phyloP scores from a whole-genome alignment of 2,329 filamentous ascomycete species.

The Aspergillus quadricinctus region DNA sequence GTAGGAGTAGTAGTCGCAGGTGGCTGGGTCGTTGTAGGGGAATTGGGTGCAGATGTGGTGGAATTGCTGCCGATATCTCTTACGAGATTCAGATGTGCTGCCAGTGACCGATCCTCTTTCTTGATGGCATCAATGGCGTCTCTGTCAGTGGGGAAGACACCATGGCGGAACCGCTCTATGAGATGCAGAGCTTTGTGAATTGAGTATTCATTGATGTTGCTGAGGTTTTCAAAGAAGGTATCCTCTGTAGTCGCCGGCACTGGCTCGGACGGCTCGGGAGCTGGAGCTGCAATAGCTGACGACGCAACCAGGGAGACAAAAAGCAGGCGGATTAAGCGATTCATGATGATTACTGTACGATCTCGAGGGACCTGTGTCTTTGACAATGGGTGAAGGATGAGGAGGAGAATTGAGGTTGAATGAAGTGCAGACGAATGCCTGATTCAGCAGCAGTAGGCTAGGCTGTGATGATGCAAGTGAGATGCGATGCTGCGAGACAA shows the following conservation, averaged over 20 bases:
- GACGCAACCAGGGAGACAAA: slow-evolving; percentile 24
- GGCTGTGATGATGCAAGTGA: not conserved
- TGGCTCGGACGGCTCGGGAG: slow-evolving; percentile 11
- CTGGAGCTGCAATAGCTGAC: slow-evolving; percentile 20
- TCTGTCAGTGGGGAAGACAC: slow-evolving; percentile 62
- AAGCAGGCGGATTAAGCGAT: slow-evolving; percentile 20
- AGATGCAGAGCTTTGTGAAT: slow-evolving; percentile 66
- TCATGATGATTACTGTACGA: slow-evolving; percentile 3
- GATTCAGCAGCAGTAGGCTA: not conserved
- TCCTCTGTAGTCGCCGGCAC: slow-evolving; percentile 12
- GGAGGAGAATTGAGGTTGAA: not conserved
- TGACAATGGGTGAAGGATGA: not conserved
- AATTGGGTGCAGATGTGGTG: slow-evolving; percentile 6
- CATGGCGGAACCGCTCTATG: slow-evolving; percentile 62
- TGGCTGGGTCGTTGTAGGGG: slow-evolving; percentile 9
- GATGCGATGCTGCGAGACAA: not conserved
- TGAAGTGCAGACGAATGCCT: not conserved
- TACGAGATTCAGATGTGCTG: slow-evolving; percentile 60
- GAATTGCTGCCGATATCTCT: slow-evolving; percentile 46
- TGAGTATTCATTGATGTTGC: slow-evolving; percentile 54
- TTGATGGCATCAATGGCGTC: slow-evolving; percentile 61
- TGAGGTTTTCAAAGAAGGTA: slow-evolving; percentile 53
- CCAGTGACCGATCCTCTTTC: slow-evolving; percentile 57
- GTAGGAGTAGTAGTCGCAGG: slow-evolving; percentile 8
- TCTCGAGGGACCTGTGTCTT: not conserved